Percentiles rank a stretch among this genome's conserved stretches.
These are phyloP conservation scores for Ogataea degrootiae DNA, from an alignment of 805 yeast species.

Conservation along the genomic window DNA sequence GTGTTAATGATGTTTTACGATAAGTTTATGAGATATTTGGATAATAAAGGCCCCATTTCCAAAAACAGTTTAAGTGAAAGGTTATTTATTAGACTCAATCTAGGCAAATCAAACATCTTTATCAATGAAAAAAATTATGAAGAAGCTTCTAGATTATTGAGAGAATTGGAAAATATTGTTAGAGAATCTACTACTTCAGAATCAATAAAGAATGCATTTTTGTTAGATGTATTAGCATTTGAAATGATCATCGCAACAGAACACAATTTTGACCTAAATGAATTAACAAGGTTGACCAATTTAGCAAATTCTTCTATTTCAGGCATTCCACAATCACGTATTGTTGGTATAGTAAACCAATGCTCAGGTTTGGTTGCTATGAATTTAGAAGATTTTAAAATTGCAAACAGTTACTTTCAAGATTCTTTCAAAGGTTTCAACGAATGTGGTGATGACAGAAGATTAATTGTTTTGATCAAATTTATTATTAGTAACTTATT, in stretches of 20 bases:
- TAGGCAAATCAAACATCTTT: conserved; percentile 39
- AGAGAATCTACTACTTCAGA: conserved; percentile 33
- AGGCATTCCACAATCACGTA: conserved; percentile 72
- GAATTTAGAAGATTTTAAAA: conserved; percentile 52
- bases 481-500: conserved; percentile 58
- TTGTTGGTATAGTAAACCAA: conserved; percentile 70
- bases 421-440: conserved; percentile 47
- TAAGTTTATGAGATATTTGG: conserved; percentile 15
- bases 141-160: conserved; percentile 33
- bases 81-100: conserved; percentile 42
- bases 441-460: conserved; percentile 54
- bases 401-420: conserved; percentile 46
- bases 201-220: conserved; percentile 39
- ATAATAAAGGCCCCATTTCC: conserved; percentile 9
- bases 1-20: conserved; percentile 21
- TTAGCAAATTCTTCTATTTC: conserved; percentile 45
- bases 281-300: conserved; percentile 43
- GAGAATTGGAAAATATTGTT: conserved; percentile 34
- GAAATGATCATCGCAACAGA: conserved; percentile 53
- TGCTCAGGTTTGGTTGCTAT: conserved; percentile 70
- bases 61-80: conserved; percentile 28
- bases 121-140: conserved; percentile 26
- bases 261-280: conserved; percentile 28
- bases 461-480: conserved; percentile 55
- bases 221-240: conserved; percentile 62